phyloP scores from a whole-genome alignment of 2,329 filamentous ascomycete genomes.

The Colletotrichum scovillei region DNA sequence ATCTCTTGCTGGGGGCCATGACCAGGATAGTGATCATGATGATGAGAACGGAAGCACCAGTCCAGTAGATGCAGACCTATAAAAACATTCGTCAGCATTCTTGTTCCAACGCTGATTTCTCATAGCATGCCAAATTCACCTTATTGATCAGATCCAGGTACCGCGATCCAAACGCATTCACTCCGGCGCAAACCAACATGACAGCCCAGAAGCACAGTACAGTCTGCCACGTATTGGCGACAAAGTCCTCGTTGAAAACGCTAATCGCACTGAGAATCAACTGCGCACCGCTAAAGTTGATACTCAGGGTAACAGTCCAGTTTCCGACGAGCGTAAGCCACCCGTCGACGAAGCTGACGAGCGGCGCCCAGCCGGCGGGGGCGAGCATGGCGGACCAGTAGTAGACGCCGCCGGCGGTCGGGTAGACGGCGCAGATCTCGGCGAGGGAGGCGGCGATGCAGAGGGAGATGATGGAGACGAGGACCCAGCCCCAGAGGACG shows the following conservation, averaged over 20 bases:
- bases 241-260: constrained; percentile 77
- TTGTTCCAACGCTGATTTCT: too few relatives aligned
- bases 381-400: constrained; percentile 78
- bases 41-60: constrained; percentile 68
- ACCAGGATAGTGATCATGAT: constrained; percentile 63
- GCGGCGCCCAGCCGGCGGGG: constrained; percentile 72
- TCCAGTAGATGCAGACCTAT: constrained; percentile 77
- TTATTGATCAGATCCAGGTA: constrained; percentile 76
- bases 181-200: constrained; percentile 71
- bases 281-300: constrained; percentile 78
- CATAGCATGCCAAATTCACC: constrained; percentile 21
- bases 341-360: constrained; percentile 76
- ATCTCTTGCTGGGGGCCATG: constrained; percentile 68
- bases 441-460: constrained; percentile 74
- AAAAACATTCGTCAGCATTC: not conserved
- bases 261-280: constrained; percentile 69
- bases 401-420: constrained; percentile 76
- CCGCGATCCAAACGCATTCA: constrained; percentile 73
- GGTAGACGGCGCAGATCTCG: constrained; percentile 77
- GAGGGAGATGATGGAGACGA: constrained; percentile 72
- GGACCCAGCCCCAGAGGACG: constrained; percentile 76
- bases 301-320: constrained; percentile 73
- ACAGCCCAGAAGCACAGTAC: constrained; percentile 79
- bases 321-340: constrained; percentile 80
- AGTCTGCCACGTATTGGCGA: constrained; percentile 75